phyloP scores from a whole-genome alignment of 2,329 filamentous ascomycete genomes.

The Trichoderma sp. region DNA sequence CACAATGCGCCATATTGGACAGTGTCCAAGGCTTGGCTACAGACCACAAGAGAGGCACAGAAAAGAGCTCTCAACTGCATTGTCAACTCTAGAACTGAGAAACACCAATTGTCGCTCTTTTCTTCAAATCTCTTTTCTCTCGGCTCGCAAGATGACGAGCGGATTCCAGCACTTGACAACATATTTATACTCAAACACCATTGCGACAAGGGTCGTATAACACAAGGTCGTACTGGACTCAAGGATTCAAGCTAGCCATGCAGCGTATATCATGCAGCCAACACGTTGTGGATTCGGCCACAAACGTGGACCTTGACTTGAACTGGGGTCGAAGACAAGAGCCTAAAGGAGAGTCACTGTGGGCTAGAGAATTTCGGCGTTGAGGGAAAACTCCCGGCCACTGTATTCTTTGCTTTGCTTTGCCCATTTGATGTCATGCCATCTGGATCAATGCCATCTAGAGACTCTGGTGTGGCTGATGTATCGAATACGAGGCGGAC shows the following conservation, averaged over 20 bases:
- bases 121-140: not conserved
- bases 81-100: not conserved
- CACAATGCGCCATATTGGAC: slow-evolving; percentile 19
- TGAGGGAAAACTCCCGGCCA: not conserved
- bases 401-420: not conserved
- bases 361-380: not conserved
- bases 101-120: not conserved
- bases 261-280: not conserved
- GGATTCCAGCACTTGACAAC: not conserved
- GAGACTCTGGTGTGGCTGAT: too few relatives aligned
- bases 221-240: not conserved
- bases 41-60: not conserved
- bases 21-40: slow-evolving; percentile 4
- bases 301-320: not conserved
- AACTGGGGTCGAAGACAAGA: not conserved
- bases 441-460: too few relatives aligned
- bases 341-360: not conserved
- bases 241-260: not conserved
- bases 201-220: not conserved
- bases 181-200: not conserved
- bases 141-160: not conserved
- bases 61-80: not conserved
- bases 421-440: not conserved
- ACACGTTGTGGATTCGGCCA: not conserved
- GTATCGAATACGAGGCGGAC: too few relatives aligned